Evolutionary conservation across 495 filamentous ascomycete genomes (phyloP), one percentile per base, ranked within the genome.

Genomic region (Schizothecium vesticola): DNA sequence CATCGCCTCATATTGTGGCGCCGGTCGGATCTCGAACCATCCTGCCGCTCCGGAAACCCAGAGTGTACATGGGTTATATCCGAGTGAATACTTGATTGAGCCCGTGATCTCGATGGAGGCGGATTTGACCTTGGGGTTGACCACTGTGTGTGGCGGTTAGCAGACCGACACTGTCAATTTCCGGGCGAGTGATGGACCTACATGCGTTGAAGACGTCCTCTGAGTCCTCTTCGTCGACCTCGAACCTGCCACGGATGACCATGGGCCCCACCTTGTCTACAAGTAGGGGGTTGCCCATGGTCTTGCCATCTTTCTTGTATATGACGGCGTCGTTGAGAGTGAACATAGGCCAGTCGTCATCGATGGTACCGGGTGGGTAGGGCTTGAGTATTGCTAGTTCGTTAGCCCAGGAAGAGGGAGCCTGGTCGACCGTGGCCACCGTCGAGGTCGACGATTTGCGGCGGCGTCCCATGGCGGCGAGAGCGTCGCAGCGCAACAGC

Each of bases 1-100:
- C 64, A 87, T 86, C 3, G 77, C 71, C 66, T 81, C 77, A 76
- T 91, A 96, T 3, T 80, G 75, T 59, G 81, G 80, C 61, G 87
- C 82, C 1, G 92, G 89, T 24, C 80, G 77, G 26, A 95, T 86
- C 74, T 89, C 85, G 77, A 88, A 94, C 91, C 91, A 94, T 65
- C 91, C 92, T n/a, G 89, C 86, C 67, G 82, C 78, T 60, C 92
- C 92, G 36, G 87, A 86, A 31, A 91, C 90, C 92, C 92, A 96
- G 60, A 94, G 81, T 23, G 86, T 83, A 71, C 88, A 84, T 12
- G 83, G 82, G 61, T 84, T 86, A 61, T 89, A 84, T 22, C 90
- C 90, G 73, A 92, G 91, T 0, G 92, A 88, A 78, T 88, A 96
- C 10, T 84, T 80, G 10, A 81, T 81, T 0, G 91, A 88, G 59